Evolutionary conservation across 1,284 basidiomycete genomes (phyloP).

Genomic region (Heterobasidion parviporum): DNA sequence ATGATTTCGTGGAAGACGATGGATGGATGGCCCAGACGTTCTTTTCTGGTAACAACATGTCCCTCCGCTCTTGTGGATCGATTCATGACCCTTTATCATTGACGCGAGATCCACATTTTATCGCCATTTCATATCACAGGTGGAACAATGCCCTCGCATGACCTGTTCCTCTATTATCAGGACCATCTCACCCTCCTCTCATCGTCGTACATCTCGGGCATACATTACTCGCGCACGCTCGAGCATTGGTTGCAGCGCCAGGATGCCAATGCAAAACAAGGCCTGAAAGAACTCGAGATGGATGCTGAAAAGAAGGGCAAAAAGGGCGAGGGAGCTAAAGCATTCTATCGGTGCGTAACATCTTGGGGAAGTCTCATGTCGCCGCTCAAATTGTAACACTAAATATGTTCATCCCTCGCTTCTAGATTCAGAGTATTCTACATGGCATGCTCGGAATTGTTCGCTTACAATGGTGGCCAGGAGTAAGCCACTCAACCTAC

Average conservation of each 20-base stretch:
- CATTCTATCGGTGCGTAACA: slow-evolving; percentile 41
- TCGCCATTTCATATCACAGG: slow-evolving; percentile 21
- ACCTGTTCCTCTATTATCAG: slow-evolving; percentile 70
- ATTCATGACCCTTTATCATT: slow-evolving; percentile 14
- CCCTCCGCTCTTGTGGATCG: background rate
- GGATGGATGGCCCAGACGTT: slow-evolving; percentile 78
- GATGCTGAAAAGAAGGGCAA: slow-evolving; percentile 41
- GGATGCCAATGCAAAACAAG: slow-evolving; percentile 36
- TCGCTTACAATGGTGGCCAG: slow-evolving; percentile 58
- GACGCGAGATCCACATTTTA: background rate
- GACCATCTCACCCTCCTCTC: slow-evolving; percentile 49
- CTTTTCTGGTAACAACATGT: slow-evolving; percentile 46
- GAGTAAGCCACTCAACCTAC: slow-evolving; percentile 33
- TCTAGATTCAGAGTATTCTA: slow-evolving; percentile 65
- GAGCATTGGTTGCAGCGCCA: slow-evolving; percentile 67
- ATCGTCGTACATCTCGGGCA: slow-evolving; percentile 62
- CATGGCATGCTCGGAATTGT: slow-evolving; percentile 70
- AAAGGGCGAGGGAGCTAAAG: slow-evolving; percentile 48
- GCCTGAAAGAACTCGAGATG: slow-evolving; percentile 43
- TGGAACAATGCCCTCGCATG: slow-evolving; percentile 61
- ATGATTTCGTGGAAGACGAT: slow-evolving; percentile 68
- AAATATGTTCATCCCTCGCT: background rate
- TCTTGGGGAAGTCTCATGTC: background rate
- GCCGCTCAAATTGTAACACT: too few relatives aligned
- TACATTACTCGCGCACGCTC: slow-evolving; percentile 59